phyloP scores from a whole-genome alignment of 495 filamentous ascomycete genomes.

The Bacidia gigantensis region DNA sequence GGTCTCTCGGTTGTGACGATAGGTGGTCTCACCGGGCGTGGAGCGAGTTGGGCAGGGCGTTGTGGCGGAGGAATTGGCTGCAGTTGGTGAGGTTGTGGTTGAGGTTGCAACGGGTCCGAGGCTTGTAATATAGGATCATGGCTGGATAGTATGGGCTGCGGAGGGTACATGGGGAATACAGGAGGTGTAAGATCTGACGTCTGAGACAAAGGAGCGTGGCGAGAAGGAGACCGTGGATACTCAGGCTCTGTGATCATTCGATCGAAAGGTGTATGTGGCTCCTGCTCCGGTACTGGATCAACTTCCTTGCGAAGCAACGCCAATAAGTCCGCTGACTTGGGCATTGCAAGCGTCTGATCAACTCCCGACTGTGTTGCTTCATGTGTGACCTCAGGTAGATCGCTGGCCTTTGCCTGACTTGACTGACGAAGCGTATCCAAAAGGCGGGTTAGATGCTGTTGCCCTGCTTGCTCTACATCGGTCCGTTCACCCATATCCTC shows the following conservation, averaged over 20 bases:
- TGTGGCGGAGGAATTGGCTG: conserved; percentile 20
- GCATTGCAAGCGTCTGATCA: conserved; percentile 14
- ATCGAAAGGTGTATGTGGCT: conserved; percentile 29
- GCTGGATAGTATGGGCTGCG: background rate
- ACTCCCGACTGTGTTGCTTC: conserved; percentile 1
- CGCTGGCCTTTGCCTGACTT: conserved; percentile 19
- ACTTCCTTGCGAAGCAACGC: conserved; percentile 37
- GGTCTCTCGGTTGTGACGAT: background rate
- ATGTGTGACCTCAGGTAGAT: conserved; percentile 29
- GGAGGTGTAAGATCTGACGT: conserved; percentile 30
- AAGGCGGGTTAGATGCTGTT: conserved; percentile 9
- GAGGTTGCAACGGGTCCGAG: background rate
- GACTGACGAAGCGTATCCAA: conserved; percentile 13
- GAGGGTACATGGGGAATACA: conserved; percentile 24
- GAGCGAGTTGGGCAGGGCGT: conserved; percentile 10
- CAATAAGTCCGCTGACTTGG: conserved; percentile 41
- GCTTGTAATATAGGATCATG: conserved; percentile 7
- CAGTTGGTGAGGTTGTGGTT: conserved; percentile 3
- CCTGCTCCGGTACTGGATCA: conserved; percentile 5
- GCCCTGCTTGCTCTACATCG: background rate
- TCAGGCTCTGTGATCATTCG: conserved; percentile 25
- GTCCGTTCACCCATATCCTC: background rate
- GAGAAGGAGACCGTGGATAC: conserved; percentile 28
- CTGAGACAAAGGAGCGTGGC: conserved; percentile 23
- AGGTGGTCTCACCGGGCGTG: background rate